These are phyloP conservation scores for Pseudonitzschia pungens DNA, from an alignment of 108 stramenopile species.

Conservation along the genomic window DNA sequence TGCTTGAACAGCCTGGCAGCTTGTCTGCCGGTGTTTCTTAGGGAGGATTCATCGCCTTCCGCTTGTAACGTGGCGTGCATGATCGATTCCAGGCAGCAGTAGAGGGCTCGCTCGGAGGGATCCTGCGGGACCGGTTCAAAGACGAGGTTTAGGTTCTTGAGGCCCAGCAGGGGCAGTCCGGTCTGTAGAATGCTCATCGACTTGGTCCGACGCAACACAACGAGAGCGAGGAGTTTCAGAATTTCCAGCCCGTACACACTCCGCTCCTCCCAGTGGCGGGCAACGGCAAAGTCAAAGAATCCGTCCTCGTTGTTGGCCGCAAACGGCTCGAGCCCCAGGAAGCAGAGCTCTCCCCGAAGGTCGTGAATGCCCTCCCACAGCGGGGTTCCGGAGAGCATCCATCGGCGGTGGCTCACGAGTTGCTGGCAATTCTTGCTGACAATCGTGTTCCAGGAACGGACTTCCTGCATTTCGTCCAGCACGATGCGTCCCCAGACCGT, in stretches of 20 bases:
- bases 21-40: neutral
- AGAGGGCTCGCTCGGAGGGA: constrained; percentile 54
- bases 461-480: constrained; percentile 86
- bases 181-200: constrained; percentile 51
- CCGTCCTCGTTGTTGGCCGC: constrained; percentile 69
- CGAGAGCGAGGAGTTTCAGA: constrained; percentile 42
- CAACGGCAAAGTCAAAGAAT: constrained; percentile 71
- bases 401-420: constrained; percentile 46
- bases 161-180: constrained; percentile 43
- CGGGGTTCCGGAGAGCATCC: constrained; percentile 86
- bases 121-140: constrained; percentile 49
- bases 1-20: neutral
- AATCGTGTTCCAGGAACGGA: constrained; percentile 64
- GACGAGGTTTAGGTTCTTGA: constrained; percentile 40
- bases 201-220: constrained; percentile 72
- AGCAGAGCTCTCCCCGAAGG: constrained; percentile 78
- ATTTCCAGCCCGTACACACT: constrained; percentile 42
- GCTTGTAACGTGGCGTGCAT: constrained; percentile 16
- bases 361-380: constrained; percentile 70
- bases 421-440: constrained; percentile 59
- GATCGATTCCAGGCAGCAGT: constrained; percentile 58
- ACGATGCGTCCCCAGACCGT: constrained; percentile 58
- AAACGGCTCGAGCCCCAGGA: constrained; percentile 77
- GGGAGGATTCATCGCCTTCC: neutral
- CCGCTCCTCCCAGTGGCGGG: constrained; percentile 39